Evolutionary conservation across 2,329 filamentous ascomycete species (phyloP), one percentile per base, ranked within the genome.

Genomic region (Tolypocladium inflatum): DNA sequence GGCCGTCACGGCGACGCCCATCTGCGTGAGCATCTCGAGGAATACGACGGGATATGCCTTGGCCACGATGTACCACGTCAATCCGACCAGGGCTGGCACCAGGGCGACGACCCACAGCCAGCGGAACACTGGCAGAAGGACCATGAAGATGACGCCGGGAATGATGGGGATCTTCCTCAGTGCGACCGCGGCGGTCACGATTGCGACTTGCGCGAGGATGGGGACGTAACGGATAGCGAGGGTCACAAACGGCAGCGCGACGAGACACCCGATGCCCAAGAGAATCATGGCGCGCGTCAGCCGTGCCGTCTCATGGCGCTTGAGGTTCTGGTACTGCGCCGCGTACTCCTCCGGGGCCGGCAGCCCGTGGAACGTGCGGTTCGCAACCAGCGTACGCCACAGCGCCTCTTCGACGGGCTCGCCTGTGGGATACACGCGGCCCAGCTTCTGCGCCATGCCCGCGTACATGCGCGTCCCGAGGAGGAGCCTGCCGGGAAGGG

Each of bases 371-470:
- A 54, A 55, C 37, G 59, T 58, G 39, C 57, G 48, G 54, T 60
- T 60, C 11, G 43, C 59, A 23, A 57, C 54, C 35, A 58, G 21
- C 21, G 57, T 60, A 10, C 59, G 59, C 57, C 59, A 60, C 2
- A 58, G 33, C n/a, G 59, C 59, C 48, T 60, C 59, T 8, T 50
- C 41, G 15, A 54, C 52, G 30, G 59, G 37, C 26, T 58, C 57
- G 35, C 59, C 59, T 10, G 57, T 58, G 21, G 45, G n/a, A 35
- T 60, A 60, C 23, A 45, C 35, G 10, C 7, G n/a, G 37, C 59
- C 57, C 15, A 60, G 19, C n/a, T 39, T 60, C 23, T 50, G 10
- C 8, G 43, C 41, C 43, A 58, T 57, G 8, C n/a, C 21, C 41
- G 54, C 54, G 38, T 60, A 60, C 19, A 58, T 23, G 37, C 15